Evolutionary conservation across 2,329 filamentous ascomycete genomes (phyloP).

Genomic region (Scedosporium minutisporum): DNA sequence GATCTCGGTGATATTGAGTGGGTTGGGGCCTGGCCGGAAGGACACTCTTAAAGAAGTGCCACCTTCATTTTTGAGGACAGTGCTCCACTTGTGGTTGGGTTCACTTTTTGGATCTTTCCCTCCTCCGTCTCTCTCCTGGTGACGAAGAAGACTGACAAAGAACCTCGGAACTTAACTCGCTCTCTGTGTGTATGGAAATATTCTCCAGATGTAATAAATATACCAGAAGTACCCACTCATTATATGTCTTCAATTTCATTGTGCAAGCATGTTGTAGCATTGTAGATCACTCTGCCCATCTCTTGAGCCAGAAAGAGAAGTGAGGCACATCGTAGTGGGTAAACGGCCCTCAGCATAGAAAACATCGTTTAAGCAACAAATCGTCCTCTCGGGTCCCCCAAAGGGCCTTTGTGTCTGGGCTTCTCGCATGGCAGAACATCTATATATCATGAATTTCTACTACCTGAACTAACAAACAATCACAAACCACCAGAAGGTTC

Average conservation of each 20-base stretch:
- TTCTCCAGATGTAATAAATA: slow-evolving; percentile 32
- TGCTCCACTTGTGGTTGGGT: slow-evolving; percentile 46
- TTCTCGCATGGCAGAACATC: no score
- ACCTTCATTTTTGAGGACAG: not conserved
- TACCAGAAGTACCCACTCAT: slow-evolving; percentile 60
- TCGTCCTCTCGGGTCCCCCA: no score
- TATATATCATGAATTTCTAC: no score
- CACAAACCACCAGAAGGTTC: no score
- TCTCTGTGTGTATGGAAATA: slow-evolving; percentile 48
- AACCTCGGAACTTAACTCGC: slow-evolving; percentile 35
- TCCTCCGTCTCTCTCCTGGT: not conserved
- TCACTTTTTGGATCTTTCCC: slow-evolving; percentile 16
- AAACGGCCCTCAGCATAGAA: no score
- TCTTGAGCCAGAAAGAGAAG: not conserved
- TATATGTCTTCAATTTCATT: slow-evolving; percentile 3
- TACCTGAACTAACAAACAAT: no score
- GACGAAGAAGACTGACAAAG: not conserved
- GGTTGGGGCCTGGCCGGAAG: slow-evolving; percentile 82
- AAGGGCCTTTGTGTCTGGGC: no score
- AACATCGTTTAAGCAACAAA: not conserved
- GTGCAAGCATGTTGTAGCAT: not conserved
- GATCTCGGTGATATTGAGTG: slow-evolving; percentile 80
- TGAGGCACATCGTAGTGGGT: no score
- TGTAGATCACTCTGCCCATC: not conserved
- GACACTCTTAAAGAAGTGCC: slow-evolving; percentile 23